Evolutionary conservation across 805 yeast species (phyloP).

Genomic region (Vanderwaltozyma tropicalis): DNA sequence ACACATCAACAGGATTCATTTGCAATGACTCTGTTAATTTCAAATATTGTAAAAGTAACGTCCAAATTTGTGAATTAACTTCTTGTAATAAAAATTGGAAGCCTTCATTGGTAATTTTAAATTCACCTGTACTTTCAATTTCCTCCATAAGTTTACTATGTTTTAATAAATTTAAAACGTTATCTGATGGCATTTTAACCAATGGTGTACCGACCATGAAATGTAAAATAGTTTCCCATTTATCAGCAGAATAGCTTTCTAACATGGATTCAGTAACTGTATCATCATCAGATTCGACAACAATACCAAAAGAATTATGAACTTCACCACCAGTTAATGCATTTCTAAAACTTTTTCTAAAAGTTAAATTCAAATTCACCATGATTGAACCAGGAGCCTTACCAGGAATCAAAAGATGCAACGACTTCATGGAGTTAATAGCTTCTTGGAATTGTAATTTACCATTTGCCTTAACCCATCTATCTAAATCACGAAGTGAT

Average conservation of each 20-base stretch:
- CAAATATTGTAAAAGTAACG: constrained; percentile 74
- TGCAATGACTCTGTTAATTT: constrained; percentile 72
- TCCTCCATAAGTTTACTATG: constrained; percentile 87
- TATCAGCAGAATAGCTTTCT: constrained; percentile 69
- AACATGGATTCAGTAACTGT: constrained; percentile 54
- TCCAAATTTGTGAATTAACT: constrained; percentile 91
- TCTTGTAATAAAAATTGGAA: constrained; percentile 91
- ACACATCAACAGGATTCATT: constrained; percentile 93
- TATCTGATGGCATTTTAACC: constrained; percentile 59
- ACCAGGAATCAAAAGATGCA: constrained; percentile 53
- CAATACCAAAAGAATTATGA: constrained; percentile 66
- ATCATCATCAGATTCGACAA: constrained; percentile 46
- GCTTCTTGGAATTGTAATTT: constrained; percentile 57
- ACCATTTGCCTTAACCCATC: constrained; percentile 61
- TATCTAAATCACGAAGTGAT: constrained; percentile 53
- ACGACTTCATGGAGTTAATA: constrained; percentile 57
- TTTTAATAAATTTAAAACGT: constrained; percentile 64
- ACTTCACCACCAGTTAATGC: constrained; percentile 75
- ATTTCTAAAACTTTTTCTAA: constrained; percentile 62
- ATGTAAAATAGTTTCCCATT: constrained; percentile 93
- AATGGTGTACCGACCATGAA: constrained; percentile 94
- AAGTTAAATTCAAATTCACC: constrained; percentile 54
- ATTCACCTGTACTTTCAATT: constrained; percentile 26
- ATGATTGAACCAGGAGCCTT: constrained; percentile 19
- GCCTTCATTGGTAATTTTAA: constrained; percentile 80